These are phyloP conservation scores for Trametes versicolor DNA, from an alignment of 1,284 basidiomycete genomes.

Conservation along the genomic window DNA sequence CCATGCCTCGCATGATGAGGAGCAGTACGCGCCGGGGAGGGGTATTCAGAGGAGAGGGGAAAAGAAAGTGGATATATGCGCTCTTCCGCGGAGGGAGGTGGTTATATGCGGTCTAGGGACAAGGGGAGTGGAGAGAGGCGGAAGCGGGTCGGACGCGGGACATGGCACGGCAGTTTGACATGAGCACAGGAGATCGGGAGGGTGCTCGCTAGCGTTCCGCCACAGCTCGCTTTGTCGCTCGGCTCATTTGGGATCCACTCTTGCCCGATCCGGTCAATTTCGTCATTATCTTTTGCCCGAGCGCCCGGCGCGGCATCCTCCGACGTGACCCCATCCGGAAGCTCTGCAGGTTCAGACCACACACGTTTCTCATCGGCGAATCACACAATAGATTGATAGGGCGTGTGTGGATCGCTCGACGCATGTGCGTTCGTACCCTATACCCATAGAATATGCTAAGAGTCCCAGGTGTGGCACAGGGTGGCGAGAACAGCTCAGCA, in stretches of 20 bases:
- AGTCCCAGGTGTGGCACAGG: not conserved
- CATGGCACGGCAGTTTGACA: constrained; percentile 7
- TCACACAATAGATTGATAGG: constrained; percentile 11
- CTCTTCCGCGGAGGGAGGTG: not conserved
- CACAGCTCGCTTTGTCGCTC: not conserved
- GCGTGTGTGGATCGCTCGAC: not conserved
- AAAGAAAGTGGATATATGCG: constrained; percentile 19
- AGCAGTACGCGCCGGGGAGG: not conserved
- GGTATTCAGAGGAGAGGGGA: not conserved
- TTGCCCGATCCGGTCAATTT: constrained; percentile 6
- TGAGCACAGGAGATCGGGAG: not conserved
- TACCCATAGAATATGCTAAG: constrained; percentile 3
- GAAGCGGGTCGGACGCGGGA: not conserved
- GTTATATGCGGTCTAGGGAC: not conserved
- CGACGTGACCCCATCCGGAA: constrained; percentile 23
- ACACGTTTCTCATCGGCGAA: constrained; percentile 25
- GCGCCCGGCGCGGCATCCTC: constrained; percentile 16
- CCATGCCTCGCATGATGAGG: constrained; percentile 14
- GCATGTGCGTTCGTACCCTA: constrained; percentile 20
- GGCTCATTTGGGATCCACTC: constrained; percentile 6
- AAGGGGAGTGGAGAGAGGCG: not conserved
- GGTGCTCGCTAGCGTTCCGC: not conserved
- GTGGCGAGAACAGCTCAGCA: not conserved
- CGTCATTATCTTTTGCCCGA: constrained; percentile 6
- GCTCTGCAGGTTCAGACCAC: constrained; percentile 20